A percentile compares a stretch with the other conserved stretches of the same genome.
phyloP scores from a whole-genome alignment of 164 flowering plant genomes.

The Pachysandra terminalis region DNA sequence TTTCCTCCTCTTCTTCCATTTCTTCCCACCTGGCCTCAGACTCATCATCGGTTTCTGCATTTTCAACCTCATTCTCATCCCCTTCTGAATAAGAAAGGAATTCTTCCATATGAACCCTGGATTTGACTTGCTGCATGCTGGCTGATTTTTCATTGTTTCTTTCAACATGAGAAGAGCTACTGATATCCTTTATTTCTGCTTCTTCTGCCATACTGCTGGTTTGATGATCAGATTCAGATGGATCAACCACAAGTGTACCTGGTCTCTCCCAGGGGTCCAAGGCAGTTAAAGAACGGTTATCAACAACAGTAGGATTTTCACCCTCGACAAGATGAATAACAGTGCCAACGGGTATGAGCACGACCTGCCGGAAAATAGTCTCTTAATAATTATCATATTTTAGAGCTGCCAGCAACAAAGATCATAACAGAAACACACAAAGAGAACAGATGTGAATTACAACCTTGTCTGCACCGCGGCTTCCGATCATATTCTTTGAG shows the following conservation, averaged over 20 bases:
- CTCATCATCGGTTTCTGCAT: slow-evolving; percentile 14
- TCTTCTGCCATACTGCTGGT: slow-evolving; percentile 9
- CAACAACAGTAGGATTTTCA: slow-evolving; percentile 52
- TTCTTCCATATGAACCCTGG: slow-evolving; percentile 8
- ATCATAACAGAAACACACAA: not conserved
- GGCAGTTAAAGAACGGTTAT: slow-evolving; percentile 26
- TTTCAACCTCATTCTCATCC: no score
- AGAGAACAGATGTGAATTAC: not conserved
- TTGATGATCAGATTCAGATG: slow-evolving; percentile 19
- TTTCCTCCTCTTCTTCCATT: slow-evolving; percentile 26
- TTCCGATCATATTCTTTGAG: slow-evolving; percentile 51
- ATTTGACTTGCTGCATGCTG: slow-evolving; percentile 4
- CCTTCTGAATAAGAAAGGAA: slow-evolving; percentile 9
- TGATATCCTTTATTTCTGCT: slow-evolving; percentile 10
- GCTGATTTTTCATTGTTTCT: slow-evolving; percentile 8
- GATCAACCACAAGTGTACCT: slow-evolving; percentile 36
- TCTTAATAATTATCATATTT: not conserved
- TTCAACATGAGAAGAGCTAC: slow-evolving; percentile 9
- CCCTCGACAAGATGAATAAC: slow-evolving; percentile 83
- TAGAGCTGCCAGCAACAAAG: not conserved
- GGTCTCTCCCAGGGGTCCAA: slow-evolving; percentile 87
- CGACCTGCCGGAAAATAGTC: slow-evolving; percentile 42
- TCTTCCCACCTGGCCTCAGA: slow-evolving; percentile 27
- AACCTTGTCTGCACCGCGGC: slow-evolving; percentile 76
- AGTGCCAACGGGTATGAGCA: slow-evolving; percentile 84